phyloP scores from a whole-genome alignment of 768 basidiomycete species.

The Trametes villosa region DNA sequence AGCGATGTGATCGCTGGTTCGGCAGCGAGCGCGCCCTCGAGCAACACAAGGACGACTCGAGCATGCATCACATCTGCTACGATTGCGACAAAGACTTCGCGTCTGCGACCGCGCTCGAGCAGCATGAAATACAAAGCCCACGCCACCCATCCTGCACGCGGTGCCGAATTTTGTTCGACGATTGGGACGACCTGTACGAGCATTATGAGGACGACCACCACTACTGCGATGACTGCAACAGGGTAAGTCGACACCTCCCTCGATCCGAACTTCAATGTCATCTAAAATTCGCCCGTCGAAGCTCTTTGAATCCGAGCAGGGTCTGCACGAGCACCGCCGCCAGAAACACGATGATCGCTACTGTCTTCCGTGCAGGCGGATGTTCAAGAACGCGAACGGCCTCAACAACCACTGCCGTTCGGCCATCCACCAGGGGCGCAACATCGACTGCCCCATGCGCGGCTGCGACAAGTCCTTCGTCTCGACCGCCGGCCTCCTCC shows the following conservation, averaged over 20 bases:
- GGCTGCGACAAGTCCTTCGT: constrained; percentile 53
- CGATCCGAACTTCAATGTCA: background rate
- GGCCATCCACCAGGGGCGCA: constrained; percentile 48
- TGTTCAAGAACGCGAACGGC: constrained; percentile 47
- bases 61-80: constrained; percentile 48
- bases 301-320: background rate
- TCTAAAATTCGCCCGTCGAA: no score
- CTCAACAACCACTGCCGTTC: constrained; percentile 58
- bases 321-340: constrained; percentile 35
- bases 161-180: constrained; percentile 51
- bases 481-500: constrained; percentile 55
- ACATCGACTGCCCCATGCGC: constrained; percentile 40
- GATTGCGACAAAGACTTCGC: constrained; percentile 53
- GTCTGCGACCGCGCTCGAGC: constrained; percentile 40
- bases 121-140: constrained; percentile 58
- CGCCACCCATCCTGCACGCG: constrained; percentile 55
- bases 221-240: constrained; percentile 47
- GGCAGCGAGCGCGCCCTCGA: constrained; percentile 22
- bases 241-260: background rate
- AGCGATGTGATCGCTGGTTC: constrained; percentile 34
- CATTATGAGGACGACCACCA: constrained; percentile 49
- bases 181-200: constrained; percentile 41
- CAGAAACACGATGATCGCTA: constrained; percentile 36
- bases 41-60: constrained; percentile 34
- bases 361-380: constrained; percentile 49